Base-by-base conservation (phyloP, 1,284 basidiomycete genomes). In the Hypsizygus ulmarius region DNA sequence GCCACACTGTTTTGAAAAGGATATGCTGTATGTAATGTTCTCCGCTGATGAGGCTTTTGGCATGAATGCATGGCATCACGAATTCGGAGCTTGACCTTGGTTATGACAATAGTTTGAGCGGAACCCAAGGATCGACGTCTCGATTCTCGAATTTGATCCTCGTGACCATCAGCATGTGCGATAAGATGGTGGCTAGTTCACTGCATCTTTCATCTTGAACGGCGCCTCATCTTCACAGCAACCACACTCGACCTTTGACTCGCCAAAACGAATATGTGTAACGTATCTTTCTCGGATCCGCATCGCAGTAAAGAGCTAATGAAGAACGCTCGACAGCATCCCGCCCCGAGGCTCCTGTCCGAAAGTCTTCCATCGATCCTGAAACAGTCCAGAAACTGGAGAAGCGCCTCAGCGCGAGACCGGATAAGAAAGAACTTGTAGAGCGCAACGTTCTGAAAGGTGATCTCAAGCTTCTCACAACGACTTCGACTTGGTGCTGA, bases 401-500 rank as follows among this genome's bases (percentile, higher is more conserved):
- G 66, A 78, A 76, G 60, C 70, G 75, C 38, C 70, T 87, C 43
- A 71, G 68, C 35, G 68, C 75, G 21, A 73, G 87, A 30, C 61
- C 60, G 21, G 75, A 80, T 11, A 80, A 82, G 60, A 65, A 77
- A 37, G 82, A 88, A 48, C 74, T 91, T 35, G 74, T 88, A 51
- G 81, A 84, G 39, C 78, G 82, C 56, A 87, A 87, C 60, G 89
- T 90, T 52, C 74, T 90, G 52, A 90, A 90, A 69, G 82, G 87
- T 81, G 21, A 45, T 25, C n/a, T 41, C 11, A 25, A 5, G 9
- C 36, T 15, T 15, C 27, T 9, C 14, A 8, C 11, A 14, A 16
- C 5, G 10, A 5, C 14, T 14, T 30, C n/a, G n/a, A 14, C 12
- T 47, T 36, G 39, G 42, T 33, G 42, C 39, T 21, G n/a, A 25